Base-by-base conservation (phyloP, 2,329 filamentous ascomycete species). In the Ophiostoma australiae region DNA sequence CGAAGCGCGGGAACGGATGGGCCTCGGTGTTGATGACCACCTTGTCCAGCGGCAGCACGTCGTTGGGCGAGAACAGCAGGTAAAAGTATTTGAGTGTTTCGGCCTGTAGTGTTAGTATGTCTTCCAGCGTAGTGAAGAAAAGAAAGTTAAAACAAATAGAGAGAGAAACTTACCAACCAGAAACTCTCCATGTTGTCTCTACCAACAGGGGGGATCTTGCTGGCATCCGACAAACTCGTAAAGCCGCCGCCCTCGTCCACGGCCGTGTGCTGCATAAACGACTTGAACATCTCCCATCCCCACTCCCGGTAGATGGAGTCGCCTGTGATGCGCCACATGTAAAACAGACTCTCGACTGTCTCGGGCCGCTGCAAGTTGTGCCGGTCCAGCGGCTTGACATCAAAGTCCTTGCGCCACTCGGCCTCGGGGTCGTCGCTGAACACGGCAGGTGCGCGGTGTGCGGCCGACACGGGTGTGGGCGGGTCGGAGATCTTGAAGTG, bases 41-140 rank as follows among this genome's bases (percentile, higher is more conserved):
- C 76, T 94, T 87, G 76, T 95, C 91, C 41, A 99, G 84, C 1
- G 94, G 93, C 61, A 98, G 83, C 52, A 97, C 80, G 73, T 96
- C 91, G 74, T 90, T 84, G 4, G 91, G 89, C 2, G 92, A 94
- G 81, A 99, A 99, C 44, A 99, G 85, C 58, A 99, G 87, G 80
- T 97, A 99, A 79, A 99, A 91, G 79, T 99, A 99, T 81, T 99
- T 99, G 65, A 99, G 84, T 31, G 95, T 99, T 82, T 99, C 95
- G 67, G 95, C 94, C 61, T 65, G 31, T 5, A 11, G 20, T 35
- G 61, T 65, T 65, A 65, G 61, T n/a, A 17, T 11, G 20, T 6
- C 1, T 48, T 23, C 41, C 11, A 44, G 17, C 13, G 17, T 44
- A 55, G n/a, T 6, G 6, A 23, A 23, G 3, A 11, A 55, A 55